Evolutionary conservation across 1,284 basidiomycete species (phyloP), one percentile per base, ranked within the genome.

Genomic region (Agroathelia rolfsii): DNA sequence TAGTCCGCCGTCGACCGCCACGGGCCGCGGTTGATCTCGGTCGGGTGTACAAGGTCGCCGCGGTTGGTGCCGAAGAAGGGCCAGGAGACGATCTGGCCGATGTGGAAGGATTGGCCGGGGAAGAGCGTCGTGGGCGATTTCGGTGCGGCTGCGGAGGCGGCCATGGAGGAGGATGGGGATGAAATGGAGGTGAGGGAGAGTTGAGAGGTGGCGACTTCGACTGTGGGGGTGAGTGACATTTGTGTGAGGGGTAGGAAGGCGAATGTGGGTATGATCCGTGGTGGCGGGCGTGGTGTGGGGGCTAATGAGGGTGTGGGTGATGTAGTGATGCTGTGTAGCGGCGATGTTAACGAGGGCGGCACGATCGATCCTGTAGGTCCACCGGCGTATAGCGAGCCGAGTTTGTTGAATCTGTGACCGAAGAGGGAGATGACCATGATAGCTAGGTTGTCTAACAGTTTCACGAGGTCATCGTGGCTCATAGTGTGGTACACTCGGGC

Each of bases 81-180:
- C 82, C 84, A 87, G 3, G 82, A 84, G 35, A 87, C 70, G 46
- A 87, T 86, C 5, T 78, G 77, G 2, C 82, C 82, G 24, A 86
- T 62, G 35, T 76, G 70, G 50, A 69, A 73, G 38, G 59, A 1
- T 17, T 43, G 49, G 41, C 8, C 32, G 34, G 12, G 9, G 41
- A 30, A 3, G 34, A 23, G 12, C 20, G 11, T 13, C 19, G 20
- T 21, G 18, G 16, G 18, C 39, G 26, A 33, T 46, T 43, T 20
- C 15, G 28, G 28, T 18, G 27, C 30, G 6, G 28, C 28, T 12
- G 30, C 5, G 6, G 35, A 9, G 27, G 22, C 12, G 21, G 20
- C 10, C 30, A 32, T 32, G 17, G 19, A 8, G 8, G 10, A 37
- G 11, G 28, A 36, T 37, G 8, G 36, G 31, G 28, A 44, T 38